Percentiles rank a stretch among this genome's conserved stretches.
These are phyloP conservation scores for Fusarium sp. DNA, from an alignment of 2,329 filamentous ascomycete genomes.

Conservation along the genomic window DNA sequence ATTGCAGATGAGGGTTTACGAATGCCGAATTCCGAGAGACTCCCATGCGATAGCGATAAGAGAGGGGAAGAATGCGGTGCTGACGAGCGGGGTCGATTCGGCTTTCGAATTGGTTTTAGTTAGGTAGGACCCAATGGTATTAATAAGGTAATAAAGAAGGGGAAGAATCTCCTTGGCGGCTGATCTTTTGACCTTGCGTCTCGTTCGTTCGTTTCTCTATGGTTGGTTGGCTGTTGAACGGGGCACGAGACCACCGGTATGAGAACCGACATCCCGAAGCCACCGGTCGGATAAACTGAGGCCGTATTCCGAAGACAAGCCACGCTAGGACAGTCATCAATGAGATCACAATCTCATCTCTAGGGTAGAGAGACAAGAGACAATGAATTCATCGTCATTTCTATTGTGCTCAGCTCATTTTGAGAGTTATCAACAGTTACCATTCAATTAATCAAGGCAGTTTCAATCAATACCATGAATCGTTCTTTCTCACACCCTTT, in stretches of 20 bases:
- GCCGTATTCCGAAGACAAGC: conserved; percentile 11
- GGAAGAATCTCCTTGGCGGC: conserved; percentile 18
- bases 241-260: conserved; percentile 18
- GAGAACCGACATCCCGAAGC: conserved; percentile 16
- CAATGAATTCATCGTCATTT: not conserved
- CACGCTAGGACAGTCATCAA: not conserved
- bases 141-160: conserved; percentile 12
- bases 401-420: not conserved
- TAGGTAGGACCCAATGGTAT: not conserved
- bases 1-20: conserved; percentile 45
- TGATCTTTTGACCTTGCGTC: conserved; percentile 19
- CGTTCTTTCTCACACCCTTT: not conserved
- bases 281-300: conserved; percentile 26
- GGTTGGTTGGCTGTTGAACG: conserved; percentile 25
- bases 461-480: not conserved
- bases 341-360: not conserved
- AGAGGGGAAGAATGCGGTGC: conserved; percentile 41
- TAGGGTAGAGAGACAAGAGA: not conserved
- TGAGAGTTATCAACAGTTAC: not conserved
- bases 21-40: conserved; percentile 55
- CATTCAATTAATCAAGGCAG: not conserved
- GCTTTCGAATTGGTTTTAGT: conserved; percentile 35
- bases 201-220: no score
- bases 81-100: conserved; percentile 44
- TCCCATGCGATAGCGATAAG: conserved; percentile 40